Evolutionary conservation across 2,329 filamentous ascomycete genomes (phyloP).

Genomic region (Pseudogymnoascus sp.): DNA sequence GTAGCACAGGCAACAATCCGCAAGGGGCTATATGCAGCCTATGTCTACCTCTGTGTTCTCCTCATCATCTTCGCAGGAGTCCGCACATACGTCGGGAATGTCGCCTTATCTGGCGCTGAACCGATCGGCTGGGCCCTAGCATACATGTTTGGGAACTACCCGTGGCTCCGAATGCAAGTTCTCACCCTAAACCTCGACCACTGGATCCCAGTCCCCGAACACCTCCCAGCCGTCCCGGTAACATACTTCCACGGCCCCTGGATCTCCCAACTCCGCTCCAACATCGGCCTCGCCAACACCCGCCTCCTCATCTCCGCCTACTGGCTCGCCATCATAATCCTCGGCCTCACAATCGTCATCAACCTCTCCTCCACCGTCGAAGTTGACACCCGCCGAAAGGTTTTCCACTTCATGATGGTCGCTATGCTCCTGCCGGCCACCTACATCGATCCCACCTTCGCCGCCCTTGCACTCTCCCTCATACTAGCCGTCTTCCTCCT

Average conservation of each 20-base stretch:
- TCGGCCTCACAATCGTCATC: constrained; percentile 69
- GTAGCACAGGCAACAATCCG: constrained; percentile 65
- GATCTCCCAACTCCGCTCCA: constrained; percentile 56
- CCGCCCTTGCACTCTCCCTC: constrained; percentile 69
- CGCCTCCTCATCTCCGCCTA: constrained; percentile 71
- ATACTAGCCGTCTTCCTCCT: constrained; percentile 80
- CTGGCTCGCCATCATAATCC: constrained; percentile 60
- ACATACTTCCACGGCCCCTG: constrained; percentile 39
- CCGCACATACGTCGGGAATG: constrained; percentile 57
- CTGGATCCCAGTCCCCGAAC: constrained; percentile 66
- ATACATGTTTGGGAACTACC: constrained; percentile 77
- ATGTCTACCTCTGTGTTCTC: constrained; percentile 64
- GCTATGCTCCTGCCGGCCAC: constrained; percentile 85
- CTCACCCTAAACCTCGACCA: constrained; percentile 59
- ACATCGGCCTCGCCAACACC: constrained; percentile 70
- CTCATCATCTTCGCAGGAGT: constrained; percentile 63
- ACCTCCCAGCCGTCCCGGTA: constrained; percentile 10
- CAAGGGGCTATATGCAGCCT: constrained; percentile 78
- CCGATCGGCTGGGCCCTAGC: constrained; percentile 88
- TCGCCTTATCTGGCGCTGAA: constrained; percentile 65
- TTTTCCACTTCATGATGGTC: constrained; percentile 98
- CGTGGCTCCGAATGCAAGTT: constrained; percentile 64
- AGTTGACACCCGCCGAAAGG: constrained; percentile 91
- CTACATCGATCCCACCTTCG: constrained; percentile 79
- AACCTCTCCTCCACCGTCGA: constrained; percentile 70